A percentile compares a stretch with the other conserved stretches of the same genome.
Conservation (phyloP, 2,329 filamentous ascomycete genomes). For the Scolecobasidium constrictum region DNA sequence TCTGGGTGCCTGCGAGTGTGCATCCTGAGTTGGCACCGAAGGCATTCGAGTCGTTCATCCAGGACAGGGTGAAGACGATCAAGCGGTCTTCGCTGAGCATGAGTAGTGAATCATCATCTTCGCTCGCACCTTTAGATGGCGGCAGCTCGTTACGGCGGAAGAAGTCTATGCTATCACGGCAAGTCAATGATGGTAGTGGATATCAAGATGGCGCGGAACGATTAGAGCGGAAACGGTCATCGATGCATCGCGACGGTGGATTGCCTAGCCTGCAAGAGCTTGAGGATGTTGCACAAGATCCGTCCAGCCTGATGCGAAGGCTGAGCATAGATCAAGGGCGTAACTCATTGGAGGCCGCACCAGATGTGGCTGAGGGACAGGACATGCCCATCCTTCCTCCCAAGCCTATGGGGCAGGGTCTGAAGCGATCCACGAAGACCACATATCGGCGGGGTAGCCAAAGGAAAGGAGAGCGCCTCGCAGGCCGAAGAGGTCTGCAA, state of each 20-base stretch:
- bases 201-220: constrained; percentile 79
- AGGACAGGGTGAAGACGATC: constrained; percentile 85
- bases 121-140: constrained; percentile 48
- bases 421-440: constrained; percentile 84
- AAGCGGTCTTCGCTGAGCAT: constrained; percentile 64
- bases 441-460: constrained; percentile 85
- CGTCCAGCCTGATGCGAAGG: constrained; percentile 58
- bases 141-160: constrained; percentile 59
- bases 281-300: constrained; percentile 75
- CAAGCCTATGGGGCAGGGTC: constrained; percentile 60
- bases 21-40: constrained; percentile 91
- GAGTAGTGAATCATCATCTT: constrained; percentile 35
- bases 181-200: constrained; percentile 67
- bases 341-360: constrained; percentile 28
- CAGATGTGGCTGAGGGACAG: constrained; percentile 10
- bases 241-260: constrained; percentile 48
- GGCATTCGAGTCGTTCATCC: constrained; percentile 93
- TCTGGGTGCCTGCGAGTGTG: constrained; percentile 91
- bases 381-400: constrained; percentile 82
- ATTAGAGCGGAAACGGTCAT: constrained; percentile 61
- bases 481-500: constrained; percentile 26
- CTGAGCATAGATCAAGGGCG: constrained; percentile 44
- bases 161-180: constrained; percentile 89
- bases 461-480: constrained; percentile 62
- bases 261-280: constrained; percentile 49